Evolutionary conservation across 306 rosid species (phyloP).

Genomic region (Rosa rugosa): DNA sequence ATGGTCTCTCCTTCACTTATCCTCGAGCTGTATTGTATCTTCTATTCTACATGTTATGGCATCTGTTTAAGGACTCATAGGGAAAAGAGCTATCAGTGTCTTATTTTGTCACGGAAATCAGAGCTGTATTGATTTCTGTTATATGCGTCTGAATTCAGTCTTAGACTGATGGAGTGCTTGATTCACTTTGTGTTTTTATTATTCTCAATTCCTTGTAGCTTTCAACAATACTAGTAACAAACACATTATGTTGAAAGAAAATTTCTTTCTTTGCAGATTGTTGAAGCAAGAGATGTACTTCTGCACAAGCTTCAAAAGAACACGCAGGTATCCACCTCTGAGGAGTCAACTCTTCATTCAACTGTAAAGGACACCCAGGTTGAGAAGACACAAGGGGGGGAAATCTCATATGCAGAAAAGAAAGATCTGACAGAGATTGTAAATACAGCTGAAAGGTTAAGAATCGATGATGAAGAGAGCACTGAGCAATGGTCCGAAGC

Average conservation of each 20-base stretch:
- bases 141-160: not conserved
- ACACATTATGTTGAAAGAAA: not conserved
- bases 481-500: constrained; percentile 48
- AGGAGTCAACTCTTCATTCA: constrained; percentile 23
- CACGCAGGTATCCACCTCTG: constrained; percentile 36
- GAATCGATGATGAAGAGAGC: constrained; percentile 43
- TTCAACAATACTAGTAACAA: not conserved
- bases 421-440: constrained; percentile 32
- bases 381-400: constrained; percentile 28
- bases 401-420: constrained; percentile 28
- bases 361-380: constrained; percentile 36
- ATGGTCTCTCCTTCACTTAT: not conserved
- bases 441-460: constrained; percentile 36
- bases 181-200: not conserved
- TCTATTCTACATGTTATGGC: not conserved
- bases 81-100: not conserved
- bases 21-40: not conserved
- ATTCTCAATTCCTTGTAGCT: not conserved
- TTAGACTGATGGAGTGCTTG: constrained; percentile 1
- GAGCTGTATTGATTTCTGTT: not conserved
- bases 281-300: constrained; percentile 66
- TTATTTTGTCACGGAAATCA: not conserved
- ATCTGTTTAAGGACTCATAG: not conserved
- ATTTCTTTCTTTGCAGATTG: constrained; percentile 51
- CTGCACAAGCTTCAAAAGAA: constrained; percentile 53